A percentile compares a stretch with the other conserved stretches of the same genome.
Evolutionary conservation across 495 filamentous ascomycete species (phyloP).

Genomic region (Amphirosellinia nigrospora): DNA sequence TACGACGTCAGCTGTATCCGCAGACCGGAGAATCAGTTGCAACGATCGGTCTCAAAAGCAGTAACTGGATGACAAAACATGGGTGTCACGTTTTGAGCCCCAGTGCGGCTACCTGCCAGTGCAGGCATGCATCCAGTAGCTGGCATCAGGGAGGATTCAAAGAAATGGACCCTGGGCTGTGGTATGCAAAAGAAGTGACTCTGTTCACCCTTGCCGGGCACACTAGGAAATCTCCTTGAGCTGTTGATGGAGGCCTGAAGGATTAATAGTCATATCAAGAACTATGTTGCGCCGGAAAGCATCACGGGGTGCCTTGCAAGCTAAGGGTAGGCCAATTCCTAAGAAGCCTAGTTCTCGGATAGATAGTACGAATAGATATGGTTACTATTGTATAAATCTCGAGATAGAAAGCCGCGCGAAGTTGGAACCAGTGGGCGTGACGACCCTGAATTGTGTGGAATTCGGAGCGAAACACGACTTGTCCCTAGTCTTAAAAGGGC

Average conservation of each 20-base stretch:
- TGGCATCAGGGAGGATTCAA: constrained; percentile 24
- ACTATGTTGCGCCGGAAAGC: not conserved
- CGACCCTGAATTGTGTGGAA: not conserved
- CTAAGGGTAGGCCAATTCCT: constrained; percentile 11
- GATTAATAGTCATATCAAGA: constrained; percentile 20
- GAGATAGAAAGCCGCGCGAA: not conserved
- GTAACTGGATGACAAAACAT: constrained; percentile 25
- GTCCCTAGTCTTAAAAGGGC: constrained; percentile 13
- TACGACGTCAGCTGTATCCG: constrained; percentile 29
- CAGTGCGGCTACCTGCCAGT: constrained; percentile 24
- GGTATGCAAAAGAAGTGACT: constrained; percentile 16
- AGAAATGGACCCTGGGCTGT: constrained; percentile 12
- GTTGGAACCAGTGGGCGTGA: constrained; percentile 1
- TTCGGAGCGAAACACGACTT: not conserved
- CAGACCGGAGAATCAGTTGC: constrained; percentile 21
- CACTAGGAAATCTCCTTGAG: not conserved
- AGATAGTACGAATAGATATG: constrained; percentile 6
- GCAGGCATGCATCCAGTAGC: constrained; percentile 16
- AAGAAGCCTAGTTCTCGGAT: constrained; percentile 11
- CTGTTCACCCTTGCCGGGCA: constrained; percentile 10
- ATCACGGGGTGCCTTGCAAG: constrained; percentile 20
- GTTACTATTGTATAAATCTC: constrained; percentile 6
- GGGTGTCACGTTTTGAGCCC: constrained; percentile 18
- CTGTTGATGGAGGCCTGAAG: constrained; percentile 15
- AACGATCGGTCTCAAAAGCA: constrained; percentile 13